These are phyloP conservation scores for Penicillium sp. DNA, from an alignment of 2,329 filamentous ascomycete genomes.

Conservation along the genomic window DNA sequence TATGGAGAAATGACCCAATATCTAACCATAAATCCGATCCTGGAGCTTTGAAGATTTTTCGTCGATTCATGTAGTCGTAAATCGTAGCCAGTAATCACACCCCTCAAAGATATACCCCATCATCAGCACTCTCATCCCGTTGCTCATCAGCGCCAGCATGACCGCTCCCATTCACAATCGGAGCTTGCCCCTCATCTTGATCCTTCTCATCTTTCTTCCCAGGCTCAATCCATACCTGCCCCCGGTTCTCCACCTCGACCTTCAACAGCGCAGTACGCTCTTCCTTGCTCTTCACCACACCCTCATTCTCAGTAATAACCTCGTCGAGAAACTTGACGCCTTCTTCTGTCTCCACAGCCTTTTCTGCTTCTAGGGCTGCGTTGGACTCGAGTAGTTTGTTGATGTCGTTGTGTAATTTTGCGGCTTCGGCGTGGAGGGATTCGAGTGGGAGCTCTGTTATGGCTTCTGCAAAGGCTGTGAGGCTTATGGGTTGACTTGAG, in stretches of 20 bases:
- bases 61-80: conserved; percentile 1
- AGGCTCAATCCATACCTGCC: conserved; percentile 58
- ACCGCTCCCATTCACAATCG: conserved; percentile 14
- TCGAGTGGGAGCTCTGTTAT: conserved; percentile 62
- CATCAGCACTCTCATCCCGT: conserved; percentile 22
- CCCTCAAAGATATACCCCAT: conserved; percentile 42
- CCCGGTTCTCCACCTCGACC: conserved; percentile 59
- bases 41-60: neutral
- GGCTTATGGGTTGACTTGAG: conserved; percentile 55
- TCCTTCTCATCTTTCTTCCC: conserved; percentile 31
- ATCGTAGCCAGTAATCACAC: neutral
- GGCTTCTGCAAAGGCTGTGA: conserved; percentile 60
- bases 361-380: conserved; percentile 59
- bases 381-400: conserved; percentile 57
- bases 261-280: conserved; percentile 61
- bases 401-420: conserved; percentile 66
- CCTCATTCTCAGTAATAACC: conserved; percentile 62
- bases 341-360: conserved; percentile 55
- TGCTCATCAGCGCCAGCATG: conserved; percentile 2
- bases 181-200: conserved; percentile 32
- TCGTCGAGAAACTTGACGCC: conserved; percentile 43
- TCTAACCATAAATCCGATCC: no score
- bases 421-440: conserved; percentile 65
- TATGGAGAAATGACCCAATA: neutral
- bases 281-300: conserved; percentile 62